Evolutionary conservation across 2,329 filamentous ascomycete species (phyloP), one percentile per base, ranked within the genome.

Genomic region (Hymenoscyphus fraxineus): DNA sequence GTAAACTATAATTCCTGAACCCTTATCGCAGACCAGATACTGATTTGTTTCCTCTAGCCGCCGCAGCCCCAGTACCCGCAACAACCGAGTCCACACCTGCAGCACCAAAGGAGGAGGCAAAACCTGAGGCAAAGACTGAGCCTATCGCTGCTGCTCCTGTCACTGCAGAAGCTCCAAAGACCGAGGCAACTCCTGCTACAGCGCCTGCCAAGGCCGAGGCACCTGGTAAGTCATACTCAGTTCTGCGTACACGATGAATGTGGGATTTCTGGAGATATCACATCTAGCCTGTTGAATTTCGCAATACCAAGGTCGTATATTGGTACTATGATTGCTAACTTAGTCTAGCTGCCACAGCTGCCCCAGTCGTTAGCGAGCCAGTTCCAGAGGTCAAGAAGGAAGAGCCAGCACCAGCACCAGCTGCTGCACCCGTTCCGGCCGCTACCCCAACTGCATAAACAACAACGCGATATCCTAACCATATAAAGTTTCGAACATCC

Each of bases 131-230:
- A 19, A 51, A 51, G 44, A 51, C 44, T 1, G 64, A 69, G 57
- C 64, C 68, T n/a, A 40, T 40, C n/a, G 40, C 27, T 19, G 38
- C 60, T 58, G 27, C 60, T 32, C 38, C 59, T 32, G 31, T 56
- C 38, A 59, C 56, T 35, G 47, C 32, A 19, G 44, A 51, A 27
- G n/a, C 44, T 12, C 39, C 55, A 35, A 38, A 55, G 51, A 44
- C 59, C 12, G 61, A 58, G 40, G 39, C 56, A 39, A 41, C 61
- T 31, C 56, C 60, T 62, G 61, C 54, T 22, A 59, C 66, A 51
- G 67, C 69, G 57, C 67, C 69, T 40, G 67, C 62, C 38, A 68
- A 69, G 61, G 62, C 60, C 44, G 67, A 69, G 44, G 47, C 63
- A 44, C 61, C 65, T 38, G 61, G 59, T 65, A 54, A 61, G 47